Evolutionary conservation across 176 grass and related monocot genomes (phyloP), one percentile per base, ranked within the genome.

Genomic region (Rhipidocladum racemiflorum): DNA sequence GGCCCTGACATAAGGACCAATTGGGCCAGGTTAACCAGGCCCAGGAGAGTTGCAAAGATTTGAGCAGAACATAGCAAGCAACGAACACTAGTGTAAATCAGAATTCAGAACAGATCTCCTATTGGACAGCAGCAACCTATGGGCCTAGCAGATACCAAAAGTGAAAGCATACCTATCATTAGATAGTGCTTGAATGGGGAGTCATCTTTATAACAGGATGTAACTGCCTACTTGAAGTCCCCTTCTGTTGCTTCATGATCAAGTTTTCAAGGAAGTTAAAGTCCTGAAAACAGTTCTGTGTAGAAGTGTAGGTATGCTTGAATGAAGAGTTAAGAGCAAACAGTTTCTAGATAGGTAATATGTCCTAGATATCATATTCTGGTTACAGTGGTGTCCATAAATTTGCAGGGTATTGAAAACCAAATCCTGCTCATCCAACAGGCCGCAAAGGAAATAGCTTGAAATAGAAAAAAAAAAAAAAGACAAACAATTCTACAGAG

Each of bases 101-200:
- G 49, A 80, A 82, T 18, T 66, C 7, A 83, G 49, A 80, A 82
- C 23, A 35, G 50, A n/a, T 67, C 29, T 50, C 66, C 83, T 86
- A 48, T 86, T 49, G 30, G 21, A 70, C 65, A 90, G 6, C 72
- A 90, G 78, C 20, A 72, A 53, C 32, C n/a, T 66, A 72, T 83
- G 72, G 48, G 56, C 57, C 83, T 72, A 56, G 16, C 7, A 85
- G 83, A 72, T 77, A 72, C 55, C 64, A 57, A 81, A 70, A 81
- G 54, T n/a, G 53, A 89, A 44, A 77, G 54, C 64, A 59, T 60
- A 82, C 57, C 83, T 81, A 70, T 56, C 43, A 29, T 30, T 29
- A 32, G 48, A 85, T 67, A 16, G 44, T 44, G 3, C 59, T 65
- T 67, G 71, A 43, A 63, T 15, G 28, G 21, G 14, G 34, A 55